Base-by-base conservation (phyloP, 148 eudicot genomes). In the Salicornia ramosissima region DNA sequence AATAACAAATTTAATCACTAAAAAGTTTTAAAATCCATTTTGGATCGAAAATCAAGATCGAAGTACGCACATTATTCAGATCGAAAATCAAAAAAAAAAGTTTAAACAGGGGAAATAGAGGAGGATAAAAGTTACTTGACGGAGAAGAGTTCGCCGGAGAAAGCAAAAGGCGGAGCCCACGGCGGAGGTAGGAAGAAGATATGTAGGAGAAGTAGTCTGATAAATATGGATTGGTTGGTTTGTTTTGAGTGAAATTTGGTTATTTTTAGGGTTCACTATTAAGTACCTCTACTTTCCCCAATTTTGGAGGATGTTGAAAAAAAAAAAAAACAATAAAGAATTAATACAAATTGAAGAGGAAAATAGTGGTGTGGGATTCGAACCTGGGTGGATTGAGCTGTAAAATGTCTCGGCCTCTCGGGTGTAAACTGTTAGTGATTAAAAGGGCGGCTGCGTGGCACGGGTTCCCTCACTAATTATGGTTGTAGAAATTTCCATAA, bases 191-290 rank as follows among this genome's bases (percentile, higher is more conserved):
- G 14, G 42, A 24, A 34, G 58, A 22, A 60, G 9, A 43, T 65
- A 30, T 26, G 25, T 28, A 43, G 15, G 28, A 15, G 74, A 31
- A 47, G 53, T 30, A 36, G 59, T 31, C 26, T n/a, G 42, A 42
- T 8, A 30, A 29, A 30, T 19, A 22, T 14, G 12, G 2, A 4
- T 14, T n/a, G 26, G 42, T 58, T 45, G 64, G 56, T 24, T 43
- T 21, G 53, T 36, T 36, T 36, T 0, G 49, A 42, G 52, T 67
- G 31, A n/a, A 36, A 10, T 68, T 75, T 43, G 70, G 16, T 70
- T 45, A 43, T 40, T 65, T 73, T 66, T 73, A 73, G 76, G 76
- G 76, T 73, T 73, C 65, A 26, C 46, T 30, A 66, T 42, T 58
- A 71, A 71, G 50, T 61, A 61, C 14, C 53, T 49, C 19, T 49